Percentiles rank a stretch among this genome's conserved stretches.
phyloP scores from a whole-genome alignment of 2,329 filamentous ascomycete genomes.

The Fusarium sterilihyphosum region DNA sequence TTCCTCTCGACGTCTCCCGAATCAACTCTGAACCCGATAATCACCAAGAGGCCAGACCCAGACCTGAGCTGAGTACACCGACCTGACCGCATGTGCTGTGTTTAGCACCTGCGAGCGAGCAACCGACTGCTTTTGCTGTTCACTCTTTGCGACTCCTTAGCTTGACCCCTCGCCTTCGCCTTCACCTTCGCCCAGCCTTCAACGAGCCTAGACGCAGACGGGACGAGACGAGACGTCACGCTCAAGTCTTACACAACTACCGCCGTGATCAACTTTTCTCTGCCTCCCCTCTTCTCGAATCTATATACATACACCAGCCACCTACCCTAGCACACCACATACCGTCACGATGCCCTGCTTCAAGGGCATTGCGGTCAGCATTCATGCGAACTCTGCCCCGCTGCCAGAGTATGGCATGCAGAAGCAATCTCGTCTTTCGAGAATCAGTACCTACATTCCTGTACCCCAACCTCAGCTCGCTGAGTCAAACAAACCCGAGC shows the following conservation, averaged over 20 bases:
- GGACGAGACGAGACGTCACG: conserved; percentile 13
- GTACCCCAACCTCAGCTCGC: conserved; percentile 85
- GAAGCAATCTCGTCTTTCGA: conserved; percentile 87
- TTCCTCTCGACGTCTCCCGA: conserved; percentile 40
- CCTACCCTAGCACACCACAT: conserved; percentile 15
- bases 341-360: conserved; percentile 84
- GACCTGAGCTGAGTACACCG: conserved; percentile 32
- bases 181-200: conserved; percentile 8
- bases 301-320: conserved; percentile 19
- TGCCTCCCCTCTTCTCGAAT: conserved; percentile 31
- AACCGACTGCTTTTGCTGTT: conserved; percentile 30
- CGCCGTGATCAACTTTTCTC: conserved; percentile 24
- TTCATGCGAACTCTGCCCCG: conserved; percentile 83
- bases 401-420: conserved; percentile 94
- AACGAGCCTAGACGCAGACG: conserved; percentile 14
- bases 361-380: conserved; percentile 98
- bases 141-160: conserved; percentile 12
- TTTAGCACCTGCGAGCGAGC: conserved; percentile 25
- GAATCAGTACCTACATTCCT: conserved; percentile 97
- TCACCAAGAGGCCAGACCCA: conserved; percentile 29
- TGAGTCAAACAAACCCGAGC: conserved; percentile 80
- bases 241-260: conserved; percentile 20
- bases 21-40: conserved; percentile 31
- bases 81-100: conserved; percentile 27
- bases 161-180: not conserved